Evolutionary conservation across 1,139 yeast genomes (phyloP), one percentile per base, ranked within the genome.

Genomic region (Debaryomyces udenii): DNA sequence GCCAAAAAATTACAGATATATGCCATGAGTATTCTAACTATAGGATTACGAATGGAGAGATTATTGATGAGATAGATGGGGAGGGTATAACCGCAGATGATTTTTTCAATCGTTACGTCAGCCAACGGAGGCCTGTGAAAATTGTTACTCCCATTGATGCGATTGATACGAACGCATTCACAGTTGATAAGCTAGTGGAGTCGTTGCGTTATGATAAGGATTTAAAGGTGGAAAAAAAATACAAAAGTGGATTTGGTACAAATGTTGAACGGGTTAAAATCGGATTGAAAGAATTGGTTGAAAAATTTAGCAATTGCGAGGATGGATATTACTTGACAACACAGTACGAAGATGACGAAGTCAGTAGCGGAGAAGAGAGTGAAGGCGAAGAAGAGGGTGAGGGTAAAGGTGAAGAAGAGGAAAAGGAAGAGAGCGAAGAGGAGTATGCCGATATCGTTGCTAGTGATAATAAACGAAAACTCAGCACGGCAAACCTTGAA

Each of bases 231-330:
- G 91, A 84, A 54, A 68, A 69, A 48, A 77, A 79, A 51, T 57
- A 59, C 17, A 61, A 68, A 31, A 78, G 79, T 39, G 91, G 91
- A 2, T 84, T 78, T 62, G 91, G 91, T 0, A 74, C 81, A 23
- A 88, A 88, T 1, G 66, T 70, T 23, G 61, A 68, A 42, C 62
- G 89, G 47, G 59, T 70, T 10, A 67, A 66, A 42, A 71, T 82
- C 78, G 54, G 63, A 1, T 66, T 83, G 44, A 52, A 49, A 0
- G 78, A 80, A 15, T 69, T 83, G 43, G 52, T 82, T 41, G 54
- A 59, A 0, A 63, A 62, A 44, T 53, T 81, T 22, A 42, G 50
- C 9, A 41, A 49, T 3, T 81, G 78, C 0, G 72, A 71, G 9
- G 70, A 64, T 18, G 64, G 64, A 1, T 70, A 74, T 45, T 84